phyloP scores from a whole-genome alignment of 2,329 filamentous ascomycete genomes.

The Endothia cerciana region DNA sequence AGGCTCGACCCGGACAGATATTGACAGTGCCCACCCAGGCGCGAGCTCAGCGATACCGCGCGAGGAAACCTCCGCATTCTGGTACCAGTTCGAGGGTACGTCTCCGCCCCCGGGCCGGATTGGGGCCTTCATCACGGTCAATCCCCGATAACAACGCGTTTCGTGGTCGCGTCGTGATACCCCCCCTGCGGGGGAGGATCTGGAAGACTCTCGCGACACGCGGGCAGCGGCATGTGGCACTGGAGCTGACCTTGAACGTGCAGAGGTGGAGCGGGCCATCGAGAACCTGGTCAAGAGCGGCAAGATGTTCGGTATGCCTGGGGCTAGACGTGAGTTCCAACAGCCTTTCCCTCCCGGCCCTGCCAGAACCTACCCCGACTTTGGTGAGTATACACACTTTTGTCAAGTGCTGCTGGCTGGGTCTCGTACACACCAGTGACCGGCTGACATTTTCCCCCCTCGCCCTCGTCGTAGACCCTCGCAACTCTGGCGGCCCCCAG shows the following conservation, averaged over 20 bases:
- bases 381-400: constrained; percentile 52
- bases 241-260: constrained; percentile 34
- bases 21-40: constrained; percentile 32
- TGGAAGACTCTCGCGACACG: background rate
- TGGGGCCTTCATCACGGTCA: background rate
- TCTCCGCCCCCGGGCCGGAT: constrained; percentile 22
- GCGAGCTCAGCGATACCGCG: constrained; percentile 42
- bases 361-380: constrained; percentile 60
- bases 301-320: constrained; percentile 63
- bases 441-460: constrained; percentile 21
- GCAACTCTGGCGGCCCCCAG: constrained; percentile 26
- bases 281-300: constrained; percentile 97
- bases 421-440: constrained; percentile 34
- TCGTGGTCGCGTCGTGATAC: background rate
- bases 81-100: constrained; percentile 44
- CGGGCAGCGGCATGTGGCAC: constrained; percentile 11
- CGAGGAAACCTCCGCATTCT: constrained; percentile 40
- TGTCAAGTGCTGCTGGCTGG: constrained; percentile 35
- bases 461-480: constrained; percentile 27
- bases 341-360: constrained; percentile 60
- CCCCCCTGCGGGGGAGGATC: background rate
- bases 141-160: background rate
- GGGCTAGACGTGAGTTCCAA: constrained; percentile 81
- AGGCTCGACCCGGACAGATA: background rate
- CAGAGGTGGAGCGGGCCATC: constrained; percentile 94